Evolutionary conservation across 192 early-diverging fungal species (phyloP), one percentile per base, ranked within the genome.

Genomic region (Backusella australiensis): DNA sequence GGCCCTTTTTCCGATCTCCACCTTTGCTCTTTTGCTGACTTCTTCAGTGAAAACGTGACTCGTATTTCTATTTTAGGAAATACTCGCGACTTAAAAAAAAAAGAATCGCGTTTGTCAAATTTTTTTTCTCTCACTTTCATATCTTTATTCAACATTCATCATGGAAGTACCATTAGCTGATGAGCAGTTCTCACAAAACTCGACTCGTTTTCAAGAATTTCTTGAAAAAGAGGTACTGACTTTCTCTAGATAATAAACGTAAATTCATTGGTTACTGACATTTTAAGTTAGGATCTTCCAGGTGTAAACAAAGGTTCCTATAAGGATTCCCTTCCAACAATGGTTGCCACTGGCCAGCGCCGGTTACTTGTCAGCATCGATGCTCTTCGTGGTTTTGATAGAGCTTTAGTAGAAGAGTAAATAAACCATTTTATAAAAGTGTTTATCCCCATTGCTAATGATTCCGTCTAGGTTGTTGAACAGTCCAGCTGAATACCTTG

Each of bases 321-420:
- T 34, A 73, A 59, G 39, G 66, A 52, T 23, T 36, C 53, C 11
- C 67, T 81, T 46, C 35, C 41, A 32, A 41, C 49, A 1, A 59
- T 81, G 56, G 46, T 81, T 71, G 68, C 67, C 23, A 81, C 41
- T 44, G 69, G 67, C 26, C 67, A 78, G 23, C 81, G 89, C 8
- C 90, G 98, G 17, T 82, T 98, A 34, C 86, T 99, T 19, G 90
- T 98, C 72, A 96, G 93, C 71, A 82, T 99, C 59, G 96, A 99
- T 86, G 89, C 95, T 79, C 72, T 99, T 14, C 93, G 97, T 72
- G 80, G 89, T 67, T 93, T 94, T 80, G 89, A 91, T 79, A 69
- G 85, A 1, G 90, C 91, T 23, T 91, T 94, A 71, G 90, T 93
- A 3, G 85, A 89, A 76, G 90, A 93, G 95, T 95, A 82, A 42